These are phyloP conservation scores for Aspergillus sp. DNA, from an alignment of 2,329 filamentous ascomycete genomes.

Conservation along the genomic window DNA sequence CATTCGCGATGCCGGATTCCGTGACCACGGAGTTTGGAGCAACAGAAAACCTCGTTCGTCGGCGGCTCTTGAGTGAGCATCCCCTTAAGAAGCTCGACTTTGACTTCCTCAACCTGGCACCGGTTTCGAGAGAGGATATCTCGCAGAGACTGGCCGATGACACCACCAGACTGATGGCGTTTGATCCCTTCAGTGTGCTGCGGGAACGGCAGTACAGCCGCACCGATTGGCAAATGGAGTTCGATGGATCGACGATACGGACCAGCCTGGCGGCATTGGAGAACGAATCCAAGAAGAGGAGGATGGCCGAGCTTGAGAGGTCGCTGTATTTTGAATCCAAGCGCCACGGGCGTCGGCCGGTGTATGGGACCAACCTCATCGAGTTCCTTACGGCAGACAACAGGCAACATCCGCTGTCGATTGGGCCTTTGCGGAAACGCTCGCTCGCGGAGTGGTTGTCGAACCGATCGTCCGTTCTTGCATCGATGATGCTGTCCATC, in stretches of 20 bases:
- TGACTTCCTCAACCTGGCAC: constrained; percentile 69
- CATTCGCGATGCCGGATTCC: constrained; percentile 80
- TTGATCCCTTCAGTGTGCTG: constrained; percentile 59
- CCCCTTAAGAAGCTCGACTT: constrained; percentile 59
- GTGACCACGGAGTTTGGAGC: constrained; percentile 64
- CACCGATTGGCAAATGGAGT: constrained; percentile 46
- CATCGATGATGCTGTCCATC: constrained; percentile 60
- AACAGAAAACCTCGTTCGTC: constrained; percentile 61
- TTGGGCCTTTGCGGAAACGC: constrained; percentile 51
- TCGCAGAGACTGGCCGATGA: constrained; percentile 45
- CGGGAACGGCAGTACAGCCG: constrained; percentile 58
- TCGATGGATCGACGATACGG: constrained; percentile 58
- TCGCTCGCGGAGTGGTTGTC: constrained; percentile 67
- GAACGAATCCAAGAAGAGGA: constrained; percentile 57
- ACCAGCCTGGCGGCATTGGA: constrained; percentile 66
- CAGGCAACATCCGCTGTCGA: constrained; percentile 49
- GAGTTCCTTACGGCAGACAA: constrained; percentile 59
- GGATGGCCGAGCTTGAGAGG: constrained; percentile 70
- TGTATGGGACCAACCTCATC: constrained; percentile 75
- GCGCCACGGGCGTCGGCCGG: constrained; percentile 66
- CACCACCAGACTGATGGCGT: constrained; percentile 59
- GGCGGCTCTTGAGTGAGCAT: constrained; percentile 52
- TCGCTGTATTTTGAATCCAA: constrained; percentile 72
- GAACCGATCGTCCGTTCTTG: constrained; percentile 49
- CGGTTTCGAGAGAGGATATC: constrained; percentile 58